Evolutionary conservation across 2,329 filamentous ascomycete genomes (phyloP).

Genomic region (Pochonia chlamydosporia): DNA sequence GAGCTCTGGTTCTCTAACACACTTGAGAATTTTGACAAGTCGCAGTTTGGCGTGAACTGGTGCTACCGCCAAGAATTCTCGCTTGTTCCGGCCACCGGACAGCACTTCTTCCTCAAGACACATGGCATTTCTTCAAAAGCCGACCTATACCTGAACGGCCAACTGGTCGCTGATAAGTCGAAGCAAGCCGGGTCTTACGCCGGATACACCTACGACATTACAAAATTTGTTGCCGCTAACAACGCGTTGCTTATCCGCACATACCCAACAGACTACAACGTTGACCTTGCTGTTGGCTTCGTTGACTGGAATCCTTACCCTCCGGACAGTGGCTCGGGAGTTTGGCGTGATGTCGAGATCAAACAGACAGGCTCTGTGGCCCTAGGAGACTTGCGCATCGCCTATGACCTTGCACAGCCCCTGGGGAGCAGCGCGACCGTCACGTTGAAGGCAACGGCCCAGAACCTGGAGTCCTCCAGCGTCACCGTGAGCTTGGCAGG

Average conservation of each 20-base stretch:
- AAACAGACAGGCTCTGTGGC: slow-evolving; percentile 47
- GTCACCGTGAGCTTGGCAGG: no score
- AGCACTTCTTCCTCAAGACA: slow-evolving; percentile 48
- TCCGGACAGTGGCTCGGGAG: slow-evolving; percentile 55
- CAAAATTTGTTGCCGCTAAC: slow-evolving; percentile 28
- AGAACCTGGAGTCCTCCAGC: no score
- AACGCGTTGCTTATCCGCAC: slow-evolving; percentile 50
- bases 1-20: slow-evolving; percentile 51
- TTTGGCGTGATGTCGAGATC: slow-evolving; percentile 55
- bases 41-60: slow-evolving; percentile 50
- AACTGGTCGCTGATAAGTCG: slow-evolving; percentile 39
- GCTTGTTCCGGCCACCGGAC: slow-evolving; percentile 22
- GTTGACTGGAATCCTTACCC: slow-evolving; percentile 31
- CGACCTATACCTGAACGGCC: slow-evolving; percentile 55
- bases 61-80: slow-evolving; percentile 50
- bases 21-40: slow-evolving; percentile 32
- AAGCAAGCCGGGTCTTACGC: slow-evolving; percentile 51
- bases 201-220: slow-evolving; percentile 51
- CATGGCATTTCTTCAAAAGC: slow-evolving; percentile 55
- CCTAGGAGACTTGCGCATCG: no score
- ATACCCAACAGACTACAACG: slow-evolving; percentile 53
- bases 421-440: slow-evolving; percentile 28
- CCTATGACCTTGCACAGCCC: slow-evolving; percentile 37
- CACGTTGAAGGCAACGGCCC: no score
- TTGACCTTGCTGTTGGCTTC: slow-evolving; percentile 47